phyloP scores from a whole-genome alignment of 352 stramenopile genomes.

The Globisporangium perplexum region DNA sequence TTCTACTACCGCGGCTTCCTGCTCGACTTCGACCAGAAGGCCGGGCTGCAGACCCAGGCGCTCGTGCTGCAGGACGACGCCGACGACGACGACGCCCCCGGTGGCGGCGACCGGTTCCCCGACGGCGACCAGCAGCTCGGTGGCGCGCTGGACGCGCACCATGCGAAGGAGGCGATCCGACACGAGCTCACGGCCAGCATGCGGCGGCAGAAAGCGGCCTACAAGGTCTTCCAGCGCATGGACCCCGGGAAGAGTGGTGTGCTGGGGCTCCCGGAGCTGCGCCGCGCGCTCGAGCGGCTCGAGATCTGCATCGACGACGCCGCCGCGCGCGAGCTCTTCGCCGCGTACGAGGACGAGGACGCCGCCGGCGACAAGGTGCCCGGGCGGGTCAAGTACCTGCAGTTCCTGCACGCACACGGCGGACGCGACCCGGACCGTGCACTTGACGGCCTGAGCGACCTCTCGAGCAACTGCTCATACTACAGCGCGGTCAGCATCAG shows the following conservation, averaged over 20 bases:
- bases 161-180: conserved; percentile 42
- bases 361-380: conserved; percentile 25
- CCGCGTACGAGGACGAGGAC: conserved; percentile 54
- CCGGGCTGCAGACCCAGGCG: conserved; percentile 39
- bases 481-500: conserved; percentile 70
- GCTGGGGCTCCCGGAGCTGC: conserved; percentile 52
- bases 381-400: conserved; percentile 52
- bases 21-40: conserved; percentile 50
- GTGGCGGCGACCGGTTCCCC: neutral
- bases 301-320: conserved; percentile 38
- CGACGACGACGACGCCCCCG: conserved; percentile 9
- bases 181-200: conserved; percentile 42
- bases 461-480: conserved; percentile 76
- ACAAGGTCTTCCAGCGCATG: conserved; percentile 58
- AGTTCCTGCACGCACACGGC: conserved; percentile 54
- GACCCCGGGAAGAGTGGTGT: conserved; percentile 46
- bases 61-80: conserved; percentile 61
- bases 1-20: conserved; percentile 72
- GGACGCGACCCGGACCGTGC: conserved; percentile 53
- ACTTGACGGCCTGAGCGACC: conserved; percentile 53
- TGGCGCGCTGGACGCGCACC: conserved; percentile 32
- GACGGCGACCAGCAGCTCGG: neutral
- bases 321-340: conserved; percentile 30
- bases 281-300: conserved; percentile 51
- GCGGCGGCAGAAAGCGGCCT: conserved; percentile 40